Evolutionary conservation across 164 flowering plant genomes (phyloP).

Genomic region (Houttuynia cordata): DNA sequence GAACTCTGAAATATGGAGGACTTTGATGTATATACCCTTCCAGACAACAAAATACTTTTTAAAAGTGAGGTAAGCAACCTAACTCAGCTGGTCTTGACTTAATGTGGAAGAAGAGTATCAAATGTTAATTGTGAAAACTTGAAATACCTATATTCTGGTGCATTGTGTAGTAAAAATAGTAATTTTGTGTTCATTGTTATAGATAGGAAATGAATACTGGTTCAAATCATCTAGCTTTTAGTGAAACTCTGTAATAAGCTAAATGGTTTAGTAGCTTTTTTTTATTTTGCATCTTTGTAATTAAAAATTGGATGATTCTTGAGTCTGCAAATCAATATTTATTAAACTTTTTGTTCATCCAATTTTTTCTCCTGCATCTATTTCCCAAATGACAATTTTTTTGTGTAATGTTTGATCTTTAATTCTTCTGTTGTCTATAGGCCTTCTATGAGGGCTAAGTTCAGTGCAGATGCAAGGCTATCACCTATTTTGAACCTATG

Average conservation of each 20-base stretch:
- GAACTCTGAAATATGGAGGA: constrained; percentile 18
- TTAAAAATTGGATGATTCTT: too few species aligned
- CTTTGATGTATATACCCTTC: constrained; percentile 50
- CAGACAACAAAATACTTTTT: constrained; percentile 51
- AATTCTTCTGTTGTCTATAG: constrained; percentile 27
- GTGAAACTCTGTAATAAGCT: too few species aligned
- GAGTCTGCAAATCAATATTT: too few species aligned
- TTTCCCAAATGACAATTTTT: background rate
- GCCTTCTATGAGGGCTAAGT: constrained; percentile 53
- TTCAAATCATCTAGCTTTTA: too few species aligned
- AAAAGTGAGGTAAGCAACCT: constrained; percentile 38
- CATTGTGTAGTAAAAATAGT: too few species aligned
- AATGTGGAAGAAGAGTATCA: background rate
- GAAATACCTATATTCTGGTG: too few species aligned
- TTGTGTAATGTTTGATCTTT: background rate
- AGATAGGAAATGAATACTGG: too few species aligned
- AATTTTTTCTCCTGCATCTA: too few species aligned
- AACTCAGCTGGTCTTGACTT: background rate
- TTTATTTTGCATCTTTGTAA: too few species aligned
- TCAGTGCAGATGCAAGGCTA: constrained; percentile 46
- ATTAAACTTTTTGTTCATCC: too few species aligned
- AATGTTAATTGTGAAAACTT: too few species aligned
- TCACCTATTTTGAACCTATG: constrained; percentile 57
- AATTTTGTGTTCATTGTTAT: too few species aligned
- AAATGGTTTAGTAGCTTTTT: background rate